phyloP scores from a whole-genome alignment of 176 grass and related monocot species.

The Oryza officinalis region DNA sequence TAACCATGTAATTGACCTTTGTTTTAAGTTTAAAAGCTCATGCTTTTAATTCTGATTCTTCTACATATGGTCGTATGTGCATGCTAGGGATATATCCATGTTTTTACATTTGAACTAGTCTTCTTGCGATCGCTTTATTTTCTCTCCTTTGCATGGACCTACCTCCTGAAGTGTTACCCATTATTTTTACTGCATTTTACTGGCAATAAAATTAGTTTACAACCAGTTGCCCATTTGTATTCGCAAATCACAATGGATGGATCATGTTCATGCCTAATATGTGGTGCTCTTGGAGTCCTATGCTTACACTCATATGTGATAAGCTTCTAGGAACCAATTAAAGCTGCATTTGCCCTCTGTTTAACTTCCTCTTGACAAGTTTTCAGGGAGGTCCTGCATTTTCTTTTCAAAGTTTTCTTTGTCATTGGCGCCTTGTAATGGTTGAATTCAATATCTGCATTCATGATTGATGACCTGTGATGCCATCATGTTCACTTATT shows the following conservation, averaged over 20 bases:
- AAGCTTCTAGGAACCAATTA: slow-evolving; percentile 15
- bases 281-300: slow-evolving; percentile 6
- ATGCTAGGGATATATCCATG: background rate
- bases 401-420: slow-evolving; percentile 37
- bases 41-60: background rate
- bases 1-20: background rate
- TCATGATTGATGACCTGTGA: too few species aligned
- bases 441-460: slow-evolving; percentile 24
- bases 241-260: background rate
- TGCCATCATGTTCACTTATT: too few species aligned
- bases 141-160: background rate
- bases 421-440: slow-evolving; percentile 18
- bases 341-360: background rate
- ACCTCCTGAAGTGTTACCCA: background rate
- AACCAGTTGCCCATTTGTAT: background rate
- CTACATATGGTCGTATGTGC: background rate
- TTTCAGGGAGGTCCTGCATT: slow-evolving; percentile 14
- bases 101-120: background rate
- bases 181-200: slow-evolving; percentile 9
- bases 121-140: background rate
- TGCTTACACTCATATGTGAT: slow-evolving; percentile 21
- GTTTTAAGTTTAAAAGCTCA: background rate
- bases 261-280: background rate
- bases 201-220: background rate
- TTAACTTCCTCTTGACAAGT: slow-evolving; percentile 9